A percentile compares a stretch with the other conserved stretches of the same genome.
Evolutionary conservation across 805 yeast species (phyloP).

Genomic region (Kluyveromyces siamensis): DNA sequence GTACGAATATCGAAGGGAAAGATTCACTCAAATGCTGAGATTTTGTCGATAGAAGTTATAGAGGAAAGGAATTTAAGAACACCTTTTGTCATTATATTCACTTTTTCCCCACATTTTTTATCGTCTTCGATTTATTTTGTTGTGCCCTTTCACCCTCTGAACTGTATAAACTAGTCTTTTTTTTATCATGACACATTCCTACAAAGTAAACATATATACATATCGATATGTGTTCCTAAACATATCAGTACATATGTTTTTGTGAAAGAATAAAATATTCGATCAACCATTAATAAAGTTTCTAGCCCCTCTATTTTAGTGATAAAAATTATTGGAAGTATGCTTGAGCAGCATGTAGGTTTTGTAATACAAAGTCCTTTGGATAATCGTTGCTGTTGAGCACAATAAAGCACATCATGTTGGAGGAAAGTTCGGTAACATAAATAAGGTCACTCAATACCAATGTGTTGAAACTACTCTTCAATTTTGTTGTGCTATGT

Average conservation of each 20-base stretch:
- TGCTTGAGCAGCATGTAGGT: slow-evolving; percentile 46
- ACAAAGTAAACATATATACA: background rate
- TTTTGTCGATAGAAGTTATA: background rate
- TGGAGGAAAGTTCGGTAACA: slow-evolving; percentile 49
- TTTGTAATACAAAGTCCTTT: slow-evolving; percentile 39
- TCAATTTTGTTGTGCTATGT: slow-evolving; percentile 79
- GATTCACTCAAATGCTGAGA: background rate
- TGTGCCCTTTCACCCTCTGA: background rate
- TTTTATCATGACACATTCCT: background rate
- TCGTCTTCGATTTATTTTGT: too few species aligned
- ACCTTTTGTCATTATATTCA: background rate
- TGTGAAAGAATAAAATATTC: background rate
- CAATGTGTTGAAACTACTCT: slow-evolving; percentile 74
- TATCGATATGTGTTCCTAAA: background rate
- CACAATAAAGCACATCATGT: slow-evolving; percentile 53
- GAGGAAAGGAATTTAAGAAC: too few species aligned
- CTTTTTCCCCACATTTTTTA: background rate
- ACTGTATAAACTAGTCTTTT: background rate
- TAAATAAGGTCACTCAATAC: slow-evolving; percentile 52
- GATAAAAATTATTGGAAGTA: slow-evolving; percentile 34
- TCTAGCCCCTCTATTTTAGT: background rate
- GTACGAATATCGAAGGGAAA: background rate
- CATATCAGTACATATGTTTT: background rate
- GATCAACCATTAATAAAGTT: background rate
- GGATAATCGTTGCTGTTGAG: slow-evolving; percentile 34